These are phyloP conservation scores for Linaria vulgaris DNA, from an alignment of 257 asterid genomes.

Conservation along the genomic window DNA sequence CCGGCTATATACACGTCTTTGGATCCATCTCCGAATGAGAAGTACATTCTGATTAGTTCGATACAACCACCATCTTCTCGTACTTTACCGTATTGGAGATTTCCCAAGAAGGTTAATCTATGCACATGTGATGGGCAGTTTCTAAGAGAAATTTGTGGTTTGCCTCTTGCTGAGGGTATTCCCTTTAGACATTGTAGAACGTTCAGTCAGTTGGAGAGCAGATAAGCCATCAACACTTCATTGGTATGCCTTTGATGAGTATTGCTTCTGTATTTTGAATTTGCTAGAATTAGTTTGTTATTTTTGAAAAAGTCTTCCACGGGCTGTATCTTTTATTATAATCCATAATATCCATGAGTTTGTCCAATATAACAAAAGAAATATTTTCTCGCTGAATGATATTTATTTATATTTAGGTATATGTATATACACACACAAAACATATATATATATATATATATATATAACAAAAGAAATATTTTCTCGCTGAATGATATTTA, in stretches of 20 bases:
- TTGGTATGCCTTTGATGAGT: constrained; percentile 58
- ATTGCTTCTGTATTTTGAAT: constrained; percentile 11
- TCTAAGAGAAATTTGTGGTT: constrained; percentile 85
- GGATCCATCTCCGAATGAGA: constrained; percentile 95
- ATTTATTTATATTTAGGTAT: neutral
- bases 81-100: constrained; percentile 87
- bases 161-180: constrained; percentile 95
- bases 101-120: constrained; percentile 78
- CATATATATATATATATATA: too few species aligned
- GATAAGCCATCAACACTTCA: constrained; percentile 84
- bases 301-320: too few species aligned
- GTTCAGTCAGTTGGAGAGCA: constrained; percentile 91
- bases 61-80: constrained; percentile 88
- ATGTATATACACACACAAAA: too few species aligned
- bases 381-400: neutral
- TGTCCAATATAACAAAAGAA: constrained; percentile 1
- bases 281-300: constrained; percentile 20
- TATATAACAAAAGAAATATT: too few species aligned
- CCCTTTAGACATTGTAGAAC: constrained; percentile 84
- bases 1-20: constrained; percentile 87
- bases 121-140: constrained; percentile 82
- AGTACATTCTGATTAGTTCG: constrained; percentile 60
- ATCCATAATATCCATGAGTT: constrained; percentile 1
- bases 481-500: too few species aligned
- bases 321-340: too few species aligned